These are phyloP conservation scores for Ophiognomonia clavigignenti-juglandacearum DNA, from an alignment of 2,329 filamentous ascomycete species.

Conservation along the genomic window DNA sequence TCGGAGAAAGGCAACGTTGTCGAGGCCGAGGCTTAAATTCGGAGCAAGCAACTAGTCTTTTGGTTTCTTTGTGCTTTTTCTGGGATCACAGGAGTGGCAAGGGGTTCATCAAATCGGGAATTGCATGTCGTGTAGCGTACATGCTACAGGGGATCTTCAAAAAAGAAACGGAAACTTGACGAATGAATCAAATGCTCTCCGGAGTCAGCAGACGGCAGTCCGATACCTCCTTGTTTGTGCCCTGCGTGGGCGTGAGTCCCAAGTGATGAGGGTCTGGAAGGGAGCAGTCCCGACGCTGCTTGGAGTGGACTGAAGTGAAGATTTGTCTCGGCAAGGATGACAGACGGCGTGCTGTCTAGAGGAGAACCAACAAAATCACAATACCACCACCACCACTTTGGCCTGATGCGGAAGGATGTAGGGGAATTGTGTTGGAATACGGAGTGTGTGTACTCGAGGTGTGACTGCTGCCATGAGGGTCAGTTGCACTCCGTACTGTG, in stretches of 20 bases:
- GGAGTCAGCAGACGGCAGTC: slow-evolving; percentile 12
- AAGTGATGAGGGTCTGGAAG: not conserved
- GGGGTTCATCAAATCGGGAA: slow-evolving; percentile 47
- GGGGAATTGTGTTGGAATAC: not conserved
- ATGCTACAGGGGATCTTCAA: slow-evolving; percentile 21
- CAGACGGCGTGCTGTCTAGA: not conserved
- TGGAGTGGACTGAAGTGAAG: not conserved
- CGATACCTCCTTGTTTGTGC: not conserved
- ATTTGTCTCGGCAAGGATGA: not conserved
- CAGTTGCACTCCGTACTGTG: no score
- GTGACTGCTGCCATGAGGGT: not conserved
- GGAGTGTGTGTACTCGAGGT: not conserved
- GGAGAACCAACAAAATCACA: not conserved
- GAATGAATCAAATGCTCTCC: slow-evolving; percentile 20
- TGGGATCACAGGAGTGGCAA: slow-evolving; percentile 57
- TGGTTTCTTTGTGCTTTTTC: slow-evolving; percentile 46
- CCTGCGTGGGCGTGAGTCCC: slow-evolving; percentile 7
- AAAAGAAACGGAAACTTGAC: slow-evolving; percentile 28
- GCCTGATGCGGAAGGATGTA: not conserved
- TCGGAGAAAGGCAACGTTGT: slow-evolving; percentile 96
- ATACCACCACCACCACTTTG: not conserved
- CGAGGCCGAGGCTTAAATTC: slow-evolving; percentile 51
- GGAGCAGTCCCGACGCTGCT: not conserved
- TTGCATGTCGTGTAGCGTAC: slow-evolving; percentile 55
- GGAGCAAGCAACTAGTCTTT: slow-evolving; percentile 16